Percentiles rank a stretch among this genome's conserved stretches.
Evolutionary conservation across 495 filamentous ascomycete genomes (phyloP).

Genomic region (Podospora pseudoanserina): DNA sequence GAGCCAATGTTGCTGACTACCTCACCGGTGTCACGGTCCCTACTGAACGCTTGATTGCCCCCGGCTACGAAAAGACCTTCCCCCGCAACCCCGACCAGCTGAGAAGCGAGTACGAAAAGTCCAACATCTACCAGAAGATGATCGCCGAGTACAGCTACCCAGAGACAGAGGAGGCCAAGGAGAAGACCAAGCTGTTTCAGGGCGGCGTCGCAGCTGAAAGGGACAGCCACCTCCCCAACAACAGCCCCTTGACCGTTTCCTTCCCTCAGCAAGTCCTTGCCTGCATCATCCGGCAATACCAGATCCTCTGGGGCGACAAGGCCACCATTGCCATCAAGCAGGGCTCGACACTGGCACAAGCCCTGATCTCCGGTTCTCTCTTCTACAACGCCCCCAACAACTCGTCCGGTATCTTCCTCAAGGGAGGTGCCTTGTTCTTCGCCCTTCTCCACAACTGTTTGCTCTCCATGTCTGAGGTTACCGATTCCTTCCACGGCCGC

Average conservation of each 20-base stretch:
- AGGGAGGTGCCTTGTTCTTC: conserved; percentile 62
- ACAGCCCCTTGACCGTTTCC: conserved; percentile 52
- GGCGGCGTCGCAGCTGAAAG: conserved; percentile 47
- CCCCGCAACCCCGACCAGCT: conserved; percentile 46
- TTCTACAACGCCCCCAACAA: conserved; percentile 69
- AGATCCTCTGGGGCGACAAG: conserved; percentile 60
- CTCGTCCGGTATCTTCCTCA: conserved; percentile 49
- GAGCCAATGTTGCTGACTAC: conserved; percentile 59
- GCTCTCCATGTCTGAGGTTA: conserved; percentile 74
- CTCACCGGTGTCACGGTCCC: conserved; percentile 44
- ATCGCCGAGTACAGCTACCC: conserved; percentile 51
- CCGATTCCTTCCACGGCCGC: conserved; percentile 61
- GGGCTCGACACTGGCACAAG: conserved; percentile 54
- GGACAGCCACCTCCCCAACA: conserved; percentile 35
- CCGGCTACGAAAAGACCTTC: conserved; percentile 39
- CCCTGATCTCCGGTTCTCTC: conserved; percentile 69
- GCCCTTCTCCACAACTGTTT: conserved; percentile 76
- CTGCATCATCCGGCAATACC: conserved; percentile 52
- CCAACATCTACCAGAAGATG: conserved; percentile 36
- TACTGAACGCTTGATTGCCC: conserved; percentile 23
- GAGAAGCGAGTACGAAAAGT: conserved; percentile 40
- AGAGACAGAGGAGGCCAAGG: conserved; percentile 38
- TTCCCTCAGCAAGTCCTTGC: conserved; percentile 55
- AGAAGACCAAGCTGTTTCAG: conserved; percentile 49
- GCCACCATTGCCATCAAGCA: conserved; percentile 57